Evolutionary conservation across 768 basidiomycete species (phyloP), one percentile per base, ranked within the genome.

Genomic region (Amanita rimosa): DNA sequence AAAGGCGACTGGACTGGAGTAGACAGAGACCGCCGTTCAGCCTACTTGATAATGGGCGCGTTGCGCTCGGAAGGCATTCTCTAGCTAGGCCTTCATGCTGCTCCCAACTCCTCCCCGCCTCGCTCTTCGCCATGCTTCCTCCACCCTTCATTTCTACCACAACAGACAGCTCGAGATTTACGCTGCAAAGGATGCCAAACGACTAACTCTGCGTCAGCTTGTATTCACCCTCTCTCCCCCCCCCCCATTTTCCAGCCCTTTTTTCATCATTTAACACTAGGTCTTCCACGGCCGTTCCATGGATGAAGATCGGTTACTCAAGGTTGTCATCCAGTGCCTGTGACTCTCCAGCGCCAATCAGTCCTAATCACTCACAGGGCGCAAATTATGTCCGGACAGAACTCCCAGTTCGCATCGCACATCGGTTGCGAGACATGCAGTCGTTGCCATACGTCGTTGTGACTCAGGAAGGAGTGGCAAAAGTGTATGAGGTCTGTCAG

Each of bases 321-420:
- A 83, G 70, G 88, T 77, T 56, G 33, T 68, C 44, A 37, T 21
- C 14, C 45, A 27, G 43, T 45, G 35, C 37, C 33, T 38, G 13
- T 36, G 51, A 29, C 38, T 37, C 6, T 34, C 33, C 31, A 43
- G 24, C 39, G 17, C 27, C n/a, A 44, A 27, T 39, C 24, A 35
- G 44, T 29, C 10, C 45, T 39, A n/a, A 26, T 16, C 7, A 45
- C n/a, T 24, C 6, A 24, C 44, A 92, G 89, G 89, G 85, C 54
- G 90, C 87, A 46, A 92, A 92, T 61, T 90, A 92, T 64, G 88
- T 95, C 37, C 80, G 90, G 45, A 86, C 85, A 4, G 91, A 95
- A 59, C 66, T 95, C 5, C 91, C 92, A 8, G 80, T 91, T 11
- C 79, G 91, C 33, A 85, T 93, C 57, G 84, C 90, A 3, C 91